Base-by-base conservation (phyloP, 2,329 filamentous ascomycete species). In the Exophiala lecanii-corni region DNA sequence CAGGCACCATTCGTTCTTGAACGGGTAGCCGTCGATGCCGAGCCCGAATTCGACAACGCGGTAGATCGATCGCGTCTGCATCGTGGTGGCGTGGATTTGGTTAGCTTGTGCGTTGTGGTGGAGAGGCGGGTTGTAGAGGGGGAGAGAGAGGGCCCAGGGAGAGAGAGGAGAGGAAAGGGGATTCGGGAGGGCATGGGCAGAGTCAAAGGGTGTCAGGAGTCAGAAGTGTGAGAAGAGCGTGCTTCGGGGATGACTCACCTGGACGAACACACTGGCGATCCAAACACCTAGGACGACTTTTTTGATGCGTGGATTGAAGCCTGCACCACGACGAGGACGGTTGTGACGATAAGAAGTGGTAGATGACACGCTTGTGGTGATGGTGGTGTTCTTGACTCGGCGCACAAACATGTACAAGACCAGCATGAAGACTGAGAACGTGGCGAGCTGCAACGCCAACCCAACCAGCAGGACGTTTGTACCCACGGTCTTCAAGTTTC, bases 11-110 rank as follows among this genome's bases (percentile, higher is more conserved):
- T 74, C 71, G 43, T 69, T 57, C 3, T 31, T 47, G 36, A 72
- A 55, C 2, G 64, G 54, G 46, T 71, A 72, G 1, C 69, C 70
- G 17, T 61, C 53, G 4, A 63, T 53, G 9, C 69, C 71, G 55
- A 66, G 58, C 2, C 58, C 59, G 54, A 72, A 75, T 59, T 76
- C 74, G 15, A 74, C 54, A 5, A 62, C 57, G 19, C 61, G 55
- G 34, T 61, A 49, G 4, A 63, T 43, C 1, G 59, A 61, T 6
- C 61, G 57, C 4, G 20, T 73, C 67, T n/a, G 73, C n/a, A n/a
- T n/a, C n/a, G n/a, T n/a, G n/a, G n/a, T n/a, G n/a, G n/a, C n/a
- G n/a, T n/a, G n/a, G n/a, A n/a, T n/a, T n/a, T n/a, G 68, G 47
- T 73, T 78, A 19, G 75, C n/a, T n/a, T n/a, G n/a, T n/a, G n/a